phyloP scores from a whole-genome alignment of 1,284 basidiomycete genomes.

The Ceratobasidium sp. region DNA sequence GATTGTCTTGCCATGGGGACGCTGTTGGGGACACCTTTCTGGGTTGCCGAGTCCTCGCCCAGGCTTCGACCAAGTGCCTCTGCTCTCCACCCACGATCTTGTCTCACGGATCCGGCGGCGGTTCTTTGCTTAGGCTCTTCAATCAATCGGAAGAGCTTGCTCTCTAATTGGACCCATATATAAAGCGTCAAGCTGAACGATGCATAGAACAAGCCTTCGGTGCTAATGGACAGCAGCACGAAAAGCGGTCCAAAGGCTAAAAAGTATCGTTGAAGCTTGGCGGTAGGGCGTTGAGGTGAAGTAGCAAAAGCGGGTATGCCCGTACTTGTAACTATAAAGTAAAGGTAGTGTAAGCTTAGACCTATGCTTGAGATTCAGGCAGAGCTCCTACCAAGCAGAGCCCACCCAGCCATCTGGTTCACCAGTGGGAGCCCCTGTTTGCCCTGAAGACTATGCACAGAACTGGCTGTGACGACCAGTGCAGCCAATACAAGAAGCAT shows the following conservation, averaged over 20 bases:
- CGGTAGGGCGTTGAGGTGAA: constrained; percentile 51
- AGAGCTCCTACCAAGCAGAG: constrained; percentile 62
- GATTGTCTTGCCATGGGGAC: constrained; percentile 39
- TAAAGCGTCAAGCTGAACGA: constrained; percentile 69
- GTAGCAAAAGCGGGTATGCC: constrained; percentile 53
- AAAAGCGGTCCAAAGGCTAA: constrained; percentile 80
- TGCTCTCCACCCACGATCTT: constrained; percentile 20
- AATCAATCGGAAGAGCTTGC: constrained; percentile 50
- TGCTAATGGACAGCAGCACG: constrained; percentile 80
- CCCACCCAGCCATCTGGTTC: constrained; percentile 74
- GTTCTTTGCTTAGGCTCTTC: neutral
- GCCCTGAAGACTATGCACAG: constrained; percentile 65
- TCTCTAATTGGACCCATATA: constrained; percentile 76
- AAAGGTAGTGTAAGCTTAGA: neutral
- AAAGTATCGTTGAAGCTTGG: constrained; percentile 67
- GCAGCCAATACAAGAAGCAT: constrained; percentile 56
- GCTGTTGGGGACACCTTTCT: constrained; percentile 2
- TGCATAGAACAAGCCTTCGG: constrained; percentile 83
- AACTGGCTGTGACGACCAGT: constrained; percentile 63
- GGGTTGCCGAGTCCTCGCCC: neutral
- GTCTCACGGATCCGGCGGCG: neutral
- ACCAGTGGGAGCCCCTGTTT: constrained; percentile 71
- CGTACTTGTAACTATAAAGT: constrained; percentile 44
- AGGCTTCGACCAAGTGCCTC: constrained; percentile 9
- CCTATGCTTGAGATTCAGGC: too few species aligned